Base-by-base conservation (phyloP, 2,329 filamentous ascomycete species). In the Arthrobotrys musiformis region DNA sequence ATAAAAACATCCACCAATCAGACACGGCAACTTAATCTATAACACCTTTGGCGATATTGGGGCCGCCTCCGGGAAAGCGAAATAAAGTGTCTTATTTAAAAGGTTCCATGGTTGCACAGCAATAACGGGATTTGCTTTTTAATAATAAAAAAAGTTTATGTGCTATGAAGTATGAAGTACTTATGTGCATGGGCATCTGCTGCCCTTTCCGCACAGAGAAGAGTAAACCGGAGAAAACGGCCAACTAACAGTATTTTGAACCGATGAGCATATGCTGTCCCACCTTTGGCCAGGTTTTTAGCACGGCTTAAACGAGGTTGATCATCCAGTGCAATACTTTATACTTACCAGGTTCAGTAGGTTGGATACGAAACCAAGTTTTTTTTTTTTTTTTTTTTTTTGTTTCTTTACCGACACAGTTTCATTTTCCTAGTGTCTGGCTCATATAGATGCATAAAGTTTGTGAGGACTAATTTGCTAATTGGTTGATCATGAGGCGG, bases 1-100 rank as follows among this genome's bases (percentile, higher is more conserved):
- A 44, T 48, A 75, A 76, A n/a, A 69, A 76, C 19, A 69, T 76
- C 72, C 72, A 76, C 72, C 72, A 76, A 76, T 76, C 58, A 76
- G 48, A 42, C 26, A 11, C 46, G 24, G 40, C 17, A 28, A 5
- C 52, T 42, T 28, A 35, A 56, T 62, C 52, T 33, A 46, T 58
- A 68, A 5, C 28, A 56, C 30, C 24, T 24, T 24, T 30, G 42
- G 8, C 62, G 37, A 24, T 33, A 26, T 58, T 13, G 8, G n/a
- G n/a, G n/a, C n/a, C n/a, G 6, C 35, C 40, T 28, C 22, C 26
- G 37, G 44, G 35, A 61, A 50, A 48, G n/a, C 22, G 46, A 52
- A 63, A 61, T 30, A 61, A n/a, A 54, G 24, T 52, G 37, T 19
- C 26, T 33, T 33, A 40, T 66, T 61, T 74, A 74, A 74, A 74